These are phyloP conservation scores for Scutellospora calospora DNA, from an alignment of 371 early-diverging fungal species.

Conservation along the genomic window DNA sequence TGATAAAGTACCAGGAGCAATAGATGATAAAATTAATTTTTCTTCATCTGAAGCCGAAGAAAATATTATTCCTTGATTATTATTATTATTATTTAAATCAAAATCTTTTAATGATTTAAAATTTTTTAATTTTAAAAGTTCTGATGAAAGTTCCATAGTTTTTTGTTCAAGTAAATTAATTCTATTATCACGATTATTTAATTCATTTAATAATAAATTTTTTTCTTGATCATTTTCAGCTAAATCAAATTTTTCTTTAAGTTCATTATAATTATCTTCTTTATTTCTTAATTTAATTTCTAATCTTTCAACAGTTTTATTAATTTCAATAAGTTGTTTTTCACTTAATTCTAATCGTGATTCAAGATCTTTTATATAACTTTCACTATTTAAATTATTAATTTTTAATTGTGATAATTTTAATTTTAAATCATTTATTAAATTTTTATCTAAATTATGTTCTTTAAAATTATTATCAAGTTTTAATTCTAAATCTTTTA, in stretches of 20 bases:
- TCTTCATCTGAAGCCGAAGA: conserved; percentile 14
- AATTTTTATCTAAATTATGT: conserved; percentile 54
- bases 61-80: neutral
- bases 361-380: conserved; percentile 61
- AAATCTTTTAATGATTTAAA: neutral
- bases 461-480: conserved; percentile 54
- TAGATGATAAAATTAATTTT: neutral
- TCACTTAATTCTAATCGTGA: conserved; percentile 54
- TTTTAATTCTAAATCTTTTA: conserved; percentile 58
- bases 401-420: conserved; percentile 56
- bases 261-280: conserved; percentile 11
- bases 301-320: conserved; percentile 48
- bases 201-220: conserved; percentile 22
- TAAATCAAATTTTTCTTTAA: conserved; percentile 39
- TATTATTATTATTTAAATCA: neutral
- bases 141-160: conserved; percentile 9
- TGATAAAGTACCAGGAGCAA: neutral
- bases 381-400: conserved; percentile 58
- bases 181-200: conserved; percentile 18
- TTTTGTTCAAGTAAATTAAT: conserved; percentile 32
- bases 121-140: conserved; percentile 3
- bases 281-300: conserved; percentile 40
- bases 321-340: conserved; percentile 47
- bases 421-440: conserved; percentile 53
- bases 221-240: conserved; percentile 47